Percentiles rank a stretch among this genome's conserved stretches.
Conservation (phyloP, 495 filamentous ascomycete genomes). For the Bathelium albidoporum region DNA sequence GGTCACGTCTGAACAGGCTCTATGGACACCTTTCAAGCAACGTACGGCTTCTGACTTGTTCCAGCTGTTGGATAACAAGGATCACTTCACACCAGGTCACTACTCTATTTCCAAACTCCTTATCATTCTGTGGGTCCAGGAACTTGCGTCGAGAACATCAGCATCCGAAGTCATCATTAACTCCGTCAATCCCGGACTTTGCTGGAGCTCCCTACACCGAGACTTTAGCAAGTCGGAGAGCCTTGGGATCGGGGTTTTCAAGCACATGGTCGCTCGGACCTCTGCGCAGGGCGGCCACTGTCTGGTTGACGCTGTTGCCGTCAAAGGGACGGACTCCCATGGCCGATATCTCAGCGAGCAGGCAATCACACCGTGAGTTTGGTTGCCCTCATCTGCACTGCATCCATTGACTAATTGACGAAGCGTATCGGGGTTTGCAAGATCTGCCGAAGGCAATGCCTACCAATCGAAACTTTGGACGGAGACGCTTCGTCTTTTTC, state of each 20-base stretch:
- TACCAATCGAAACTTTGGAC: too few relatives aligned
- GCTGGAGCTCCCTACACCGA: constrained; percentile 10
- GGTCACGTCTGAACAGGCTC: constrained; percentile 2
- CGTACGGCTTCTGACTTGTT: not conserved
- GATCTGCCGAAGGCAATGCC: too few relatives aligned
- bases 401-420: too few relatives aligned
- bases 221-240: constrained; percentile 3
- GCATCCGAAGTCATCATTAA: constrained; percentile 18
- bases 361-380: constrained; percentile 18
- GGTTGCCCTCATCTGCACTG: too few relatives aligned
- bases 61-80: constrained; percentile 6
- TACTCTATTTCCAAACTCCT: constrained; percentile 19
- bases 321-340: constrained; percentile 12
- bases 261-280: constrained; percentile 9
- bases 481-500: too few relatives aligned
- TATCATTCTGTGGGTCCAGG: constrained; percentile 16
- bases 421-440: too few relatives aligned
- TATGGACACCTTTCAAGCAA: constrained; percentile 10
- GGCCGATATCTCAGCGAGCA: constrained; percentile 16
- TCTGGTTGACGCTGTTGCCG: constrained; percentile 15
- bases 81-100: not conserved
- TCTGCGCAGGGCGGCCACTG: constrained; percentile 14
- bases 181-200: constrained; percentile 16
- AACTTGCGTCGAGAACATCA: constrained; percentile 11
- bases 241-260: constrained; percentile 1